Conservation (phyloP, 129 eudicot species). For the Gnaphalium uliginosum region DNA sequence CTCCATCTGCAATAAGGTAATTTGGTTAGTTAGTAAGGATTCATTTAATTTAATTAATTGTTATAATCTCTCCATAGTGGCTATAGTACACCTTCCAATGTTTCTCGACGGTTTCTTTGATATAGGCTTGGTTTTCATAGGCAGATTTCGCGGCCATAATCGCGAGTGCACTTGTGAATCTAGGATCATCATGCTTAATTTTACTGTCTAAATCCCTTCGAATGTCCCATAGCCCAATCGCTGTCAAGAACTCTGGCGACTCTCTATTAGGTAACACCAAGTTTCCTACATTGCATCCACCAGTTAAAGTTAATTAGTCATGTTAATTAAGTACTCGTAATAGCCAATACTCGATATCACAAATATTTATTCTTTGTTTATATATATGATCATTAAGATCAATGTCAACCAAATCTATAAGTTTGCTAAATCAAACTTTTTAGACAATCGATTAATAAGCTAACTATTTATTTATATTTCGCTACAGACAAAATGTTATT, state of each 20-base stretch:
- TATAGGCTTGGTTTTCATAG: conserved; percentile 56
- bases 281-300: conserved; percentile 30
- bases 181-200: conserved; percentile 47
- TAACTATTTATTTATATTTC: too few relatives aligned
- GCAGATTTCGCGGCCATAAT: conserved; percentile 72
- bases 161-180: conserved; percentile 49
- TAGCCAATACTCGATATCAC: too few relatives aligned
- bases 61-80: background rate
- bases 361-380: too few relatives aligned
- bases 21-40: background rate
- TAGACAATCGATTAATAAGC: too few relatives aligned
- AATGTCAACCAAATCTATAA: too few relatives aligned
- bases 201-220: conserved; percentile 45
- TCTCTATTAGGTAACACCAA: conserved; percentile 31
- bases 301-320: too few relatives aligned
- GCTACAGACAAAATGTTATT: too few relatives aligned
- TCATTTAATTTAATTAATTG: too few relatives aligned
- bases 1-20: conserved; percentile 55
- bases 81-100: conserved; percentile 54
- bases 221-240: conserved; percentile 35
- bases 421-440: too few relatives aligned
- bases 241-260: conserved; percentile 34
- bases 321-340: too few relatives aligned
- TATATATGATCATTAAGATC: too few relatives aligned
- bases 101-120: conserved; percentile 41